A percentile compares a stretch with the other conserved stretches of the same genome.
Conservation (phyloP, 1,284 basidiomycete genomes). For the Sphagnurus paluster region DNA sequence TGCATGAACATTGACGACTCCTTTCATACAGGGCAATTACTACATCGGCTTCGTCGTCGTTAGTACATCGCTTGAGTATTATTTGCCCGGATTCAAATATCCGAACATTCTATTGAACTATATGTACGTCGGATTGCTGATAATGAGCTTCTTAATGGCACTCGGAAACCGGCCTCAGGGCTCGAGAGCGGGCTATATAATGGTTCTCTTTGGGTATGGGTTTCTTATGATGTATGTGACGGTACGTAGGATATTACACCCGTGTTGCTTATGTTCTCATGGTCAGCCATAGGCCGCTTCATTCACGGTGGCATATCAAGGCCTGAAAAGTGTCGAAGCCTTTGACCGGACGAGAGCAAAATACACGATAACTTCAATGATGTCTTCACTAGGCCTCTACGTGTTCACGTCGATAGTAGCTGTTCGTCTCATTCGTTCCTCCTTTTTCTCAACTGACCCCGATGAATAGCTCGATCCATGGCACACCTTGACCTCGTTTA, state of each 20-base stretch:
- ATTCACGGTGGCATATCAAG: too few relatives aligned
- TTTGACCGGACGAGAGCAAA: too few relatives aligned
- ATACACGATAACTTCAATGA: too few relatives aligned
- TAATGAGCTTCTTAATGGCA: constrained; percentile 89
- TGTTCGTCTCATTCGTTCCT: constrained; percentile 49
- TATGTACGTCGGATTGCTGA: constrained; percentile 83
- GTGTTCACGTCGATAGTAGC: too few relatives aligned
- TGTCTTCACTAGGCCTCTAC: too few relatives aligned
- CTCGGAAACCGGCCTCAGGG: constrained; percentile 94
- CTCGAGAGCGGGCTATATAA: constrained; percentile 79
- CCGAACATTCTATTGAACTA: constrained; percentile 86
- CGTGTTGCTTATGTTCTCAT: neutral
- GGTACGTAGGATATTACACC: constrained; percentile 42
- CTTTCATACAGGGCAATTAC: constrained; percentile 77
- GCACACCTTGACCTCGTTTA: constrained; percentile 93
- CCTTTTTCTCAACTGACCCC: neutral
- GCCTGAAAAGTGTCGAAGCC: too few relatives aligned
- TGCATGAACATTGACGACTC: constrained; percentile 2
- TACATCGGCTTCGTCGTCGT: constrained; percentile 80
- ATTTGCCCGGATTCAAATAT: too few relatives aligned
- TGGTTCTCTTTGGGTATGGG: constrained; percentile 82
- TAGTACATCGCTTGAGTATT: constrained; percentile 68
- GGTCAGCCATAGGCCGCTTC: constrained; percentile 56
- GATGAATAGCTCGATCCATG: constrained; percentile 75
- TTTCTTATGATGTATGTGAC: constrained; percentile 93